Evolutionary conservation across 208 protist species (phyloP), one percentile per base, ranked within the genome.

Genomic region (Trypanosoma cruzi): DNA sequence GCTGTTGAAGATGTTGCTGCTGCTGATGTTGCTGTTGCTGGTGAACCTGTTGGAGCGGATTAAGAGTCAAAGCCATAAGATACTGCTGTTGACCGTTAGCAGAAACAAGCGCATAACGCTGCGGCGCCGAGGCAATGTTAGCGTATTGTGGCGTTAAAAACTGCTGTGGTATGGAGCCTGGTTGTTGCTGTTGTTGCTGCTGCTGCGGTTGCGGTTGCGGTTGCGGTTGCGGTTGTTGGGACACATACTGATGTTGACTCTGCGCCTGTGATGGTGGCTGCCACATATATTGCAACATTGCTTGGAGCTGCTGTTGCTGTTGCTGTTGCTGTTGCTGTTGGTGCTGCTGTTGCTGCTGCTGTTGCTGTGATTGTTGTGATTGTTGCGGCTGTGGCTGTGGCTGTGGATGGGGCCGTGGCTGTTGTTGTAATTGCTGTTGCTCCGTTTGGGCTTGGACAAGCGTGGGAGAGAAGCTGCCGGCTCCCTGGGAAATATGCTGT

Each of bases 261-360:
- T n/a, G n/a, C 48, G 13, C 11, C 22, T 7, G 48, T 53, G 13
- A 18, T 57, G 24, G 52, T 42, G 26, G 62, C 32, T 67, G 22
- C 53, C 56, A 68, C 18, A 68, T 42, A 28, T 61, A 65, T 40
- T 66, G 71, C 50, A 63, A 32, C 56, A 61, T 64, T 40, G 34
- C 37, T 8, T 54, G 60, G 22, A 69, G 73, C 29, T 67, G 66
- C 48, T 73, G 73, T 44, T 60, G 52, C 49, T 77, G 54, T 60
- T n/a, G n/a, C n/a, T n/a, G n/a, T 44, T 60, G 52, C 49, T 77
- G 54, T 60, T n/a, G n/a, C n/a, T n/a, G n/a, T n/a, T n/a, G n/a
- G n/a, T n/a, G n/a, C n/a, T n/a, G n/a, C n/a, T n/a, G n/a, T n/a
- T n/a, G n/a, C n/a, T n/a, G n/a, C n/a, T n/a, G n/a, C n/a, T n/a